Percentiles rank a stretch among this genome's conserved stretches.
Conservation (phyloP, 306 rosid species). For the Lathyrus tuberosus region DNA sequence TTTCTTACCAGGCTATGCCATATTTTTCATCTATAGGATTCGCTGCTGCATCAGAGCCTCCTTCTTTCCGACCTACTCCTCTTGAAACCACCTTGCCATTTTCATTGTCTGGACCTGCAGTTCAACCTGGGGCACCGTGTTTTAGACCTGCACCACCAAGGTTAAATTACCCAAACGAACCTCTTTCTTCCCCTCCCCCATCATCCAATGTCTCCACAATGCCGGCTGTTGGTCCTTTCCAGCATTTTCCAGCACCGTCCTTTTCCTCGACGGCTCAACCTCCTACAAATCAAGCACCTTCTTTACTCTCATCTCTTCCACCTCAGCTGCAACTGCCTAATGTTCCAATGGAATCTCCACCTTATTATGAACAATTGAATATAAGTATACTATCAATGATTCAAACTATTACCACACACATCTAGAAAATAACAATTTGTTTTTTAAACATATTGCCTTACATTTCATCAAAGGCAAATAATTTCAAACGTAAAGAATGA, state of each 20-base stretch:
- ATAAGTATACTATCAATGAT: too few species aligned
- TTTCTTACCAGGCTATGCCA: constrained; percentile 54
- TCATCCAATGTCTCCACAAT: constrained; percentile 51
- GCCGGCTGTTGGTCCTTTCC: constrained; percentile 48
- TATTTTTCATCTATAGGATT: constrained; percentile 83
- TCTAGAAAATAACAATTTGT: too few species aligned
- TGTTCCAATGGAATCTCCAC: constrained; percentile 69
- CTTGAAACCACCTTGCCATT: constrained; percentile 50
- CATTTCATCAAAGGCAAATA: too few species aligned
- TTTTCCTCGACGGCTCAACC: constrained; percentile 50
- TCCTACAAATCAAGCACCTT: constrained; percentile 47
- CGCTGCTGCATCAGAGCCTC: constrained; percentile 62
- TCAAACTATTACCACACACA: too few species aligned
- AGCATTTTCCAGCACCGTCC: constrained; percentile 63
- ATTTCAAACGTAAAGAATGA: too few species aligned
- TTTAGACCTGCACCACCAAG: constrained; percentile 71
- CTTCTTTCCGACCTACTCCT: constrained; percentile 58
- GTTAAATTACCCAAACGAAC: constrained; percentile 78
- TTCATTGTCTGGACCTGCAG: constrained; percentile 52
- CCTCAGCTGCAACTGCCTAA: constrained; percentile 58
- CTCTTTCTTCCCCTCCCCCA: constrained; percentile 56
- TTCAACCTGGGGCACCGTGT: constrained; percentile 56
- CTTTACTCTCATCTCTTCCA: constrained; percentile 49
- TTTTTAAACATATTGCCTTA: too few species aligned
- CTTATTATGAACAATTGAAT: too few species aligned